Conservation (phyloP, 2,329 filamentous ascomycete genomes). For the Fusarium fracticaudum region DNA sequence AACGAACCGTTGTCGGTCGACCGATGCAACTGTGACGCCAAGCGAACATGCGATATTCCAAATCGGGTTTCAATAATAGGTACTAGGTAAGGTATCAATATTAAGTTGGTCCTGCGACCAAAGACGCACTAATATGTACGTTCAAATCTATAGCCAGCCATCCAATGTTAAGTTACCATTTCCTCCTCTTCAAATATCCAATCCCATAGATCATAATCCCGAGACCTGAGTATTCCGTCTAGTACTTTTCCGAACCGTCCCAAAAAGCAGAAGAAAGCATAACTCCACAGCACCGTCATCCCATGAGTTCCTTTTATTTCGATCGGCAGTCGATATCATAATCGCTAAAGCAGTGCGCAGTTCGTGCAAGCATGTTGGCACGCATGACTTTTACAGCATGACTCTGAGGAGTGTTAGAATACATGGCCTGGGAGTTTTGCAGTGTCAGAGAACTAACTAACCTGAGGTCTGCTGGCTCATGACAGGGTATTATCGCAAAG, state of each 20-base stretch:
- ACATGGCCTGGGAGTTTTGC: not conserved
- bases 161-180: slow-evolving; percentile 26
- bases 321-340: slow-evolving; percentile 39
- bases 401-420: slow-evolving; percentile 29
- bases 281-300: slow-evolving; percentile 37
- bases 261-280: slow-evolving; percentile 34
- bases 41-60: slow-evolving; percentile 5
- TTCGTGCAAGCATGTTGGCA: slow-evolving; percentile 21
- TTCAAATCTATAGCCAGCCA: slow-evolving; percentile 35
- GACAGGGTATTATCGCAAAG: slow-evolving; percentile 12
- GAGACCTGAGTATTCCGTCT: slow-evolving; percentile 38
- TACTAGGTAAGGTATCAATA: slow-evolving; percentile 23
- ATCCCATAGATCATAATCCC: slow-evolving; percentile 33
- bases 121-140: slow-evolving; percentile 37
- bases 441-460: slow-evolving; percentile 14
- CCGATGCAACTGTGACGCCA: not conserved
- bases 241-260: slow-evolving; percentile 42
- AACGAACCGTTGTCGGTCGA: not conserved
- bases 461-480: slow-evolving; percentile 29
- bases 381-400: slow-evolving; percentile 24
- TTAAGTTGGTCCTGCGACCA: slow-evolving; percentile 35
- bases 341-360: slow-evolving; percentile 36
- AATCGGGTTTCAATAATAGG: slow-evolving; percentile 13
- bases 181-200: slow-evolving; percentile 34
- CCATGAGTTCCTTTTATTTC: slow-evolving; percentile 34